Conservation (phyloP, 176 grass and related monocot genomes). For the Triticum urartu region DNA sequence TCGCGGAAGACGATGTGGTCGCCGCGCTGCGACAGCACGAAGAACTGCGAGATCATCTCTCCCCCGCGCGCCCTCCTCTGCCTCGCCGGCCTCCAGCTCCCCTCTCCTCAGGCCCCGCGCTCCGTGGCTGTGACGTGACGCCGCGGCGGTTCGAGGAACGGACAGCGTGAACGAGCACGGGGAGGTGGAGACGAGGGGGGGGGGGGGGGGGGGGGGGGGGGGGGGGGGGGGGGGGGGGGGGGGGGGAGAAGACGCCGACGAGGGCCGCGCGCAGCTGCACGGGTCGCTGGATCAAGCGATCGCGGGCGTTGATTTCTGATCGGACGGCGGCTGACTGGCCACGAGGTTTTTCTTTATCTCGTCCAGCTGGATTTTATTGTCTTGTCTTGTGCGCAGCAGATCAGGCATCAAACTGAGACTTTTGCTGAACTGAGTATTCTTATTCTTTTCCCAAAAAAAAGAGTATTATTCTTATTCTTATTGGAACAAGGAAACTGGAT, state of each 20-base stretch:
- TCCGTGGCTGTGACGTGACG: neutral
- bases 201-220: no score
- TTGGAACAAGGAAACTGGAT: neutral
- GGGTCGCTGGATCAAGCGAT: neutral
- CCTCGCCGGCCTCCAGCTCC: neutral
- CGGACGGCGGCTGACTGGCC: neutral
- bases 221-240: neutral
- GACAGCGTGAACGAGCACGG: neutral
- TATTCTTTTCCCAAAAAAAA: no score
- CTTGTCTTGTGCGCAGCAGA: neutral
- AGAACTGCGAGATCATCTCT: constrained; percentile 97
- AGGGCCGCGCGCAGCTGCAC: neutral
- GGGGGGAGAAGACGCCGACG: neutral
- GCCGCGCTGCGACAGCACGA: constrained; percentile 95
- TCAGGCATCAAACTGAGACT: neutral
- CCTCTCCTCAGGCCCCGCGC: neutral
- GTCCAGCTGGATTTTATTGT: no score
- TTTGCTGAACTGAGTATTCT: neutral
- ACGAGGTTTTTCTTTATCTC: neutral
- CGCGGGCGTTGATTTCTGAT: neutral
- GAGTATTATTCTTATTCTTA: no score
- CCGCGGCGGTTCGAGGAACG: constrained; percentile 6
- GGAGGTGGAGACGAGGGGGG: constrained; percentile 6
- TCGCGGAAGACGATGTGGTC: constrained; percentile 99
- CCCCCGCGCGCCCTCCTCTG: neutral